Evolutionary conservation across 2,329 filamentous ascomycete genomes (phyloP).

Genomic region (Diaporthe capsici): DNA sequence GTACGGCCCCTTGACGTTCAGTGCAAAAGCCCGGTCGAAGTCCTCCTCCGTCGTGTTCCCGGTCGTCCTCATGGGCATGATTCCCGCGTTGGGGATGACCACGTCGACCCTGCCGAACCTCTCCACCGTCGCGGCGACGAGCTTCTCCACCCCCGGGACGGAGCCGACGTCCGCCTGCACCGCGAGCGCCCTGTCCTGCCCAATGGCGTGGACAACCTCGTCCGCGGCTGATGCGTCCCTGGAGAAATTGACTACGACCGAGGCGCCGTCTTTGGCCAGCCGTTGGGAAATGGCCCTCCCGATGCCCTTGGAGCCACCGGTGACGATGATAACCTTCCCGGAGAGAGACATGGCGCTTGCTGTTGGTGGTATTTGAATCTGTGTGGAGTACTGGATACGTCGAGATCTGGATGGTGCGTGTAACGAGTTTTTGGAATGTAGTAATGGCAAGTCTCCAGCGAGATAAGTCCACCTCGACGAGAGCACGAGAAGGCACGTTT

Average conservation of each 20-base stretch:
- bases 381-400: background rate
- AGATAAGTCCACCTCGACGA: background rate
- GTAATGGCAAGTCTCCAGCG: background rate
- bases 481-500: background rate
- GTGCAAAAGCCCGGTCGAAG: slow-evolving; percentile 63
- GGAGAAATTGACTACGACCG: slow-evolving; percentile 73
- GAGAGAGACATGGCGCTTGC: slow-evolving; percentile 29
- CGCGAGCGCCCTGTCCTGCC: slow-evolving; percentile 62
- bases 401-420: background rate
- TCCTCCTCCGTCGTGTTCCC: slow-evolving; percentile 63
- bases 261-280: slow-evolving; percentile 87
- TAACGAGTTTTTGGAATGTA: background rate
- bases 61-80: slow-evolving; percentile 64
- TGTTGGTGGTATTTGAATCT: background rate
- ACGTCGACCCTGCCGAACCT: slow-evolving; percentile 71
- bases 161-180: slow-evolving; percentile 69
- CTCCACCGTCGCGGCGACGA: slow-evolving; percentile 63
- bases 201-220: slow-evolving; percentile 62
- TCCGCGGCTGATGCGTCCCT: slow-evolving; percentile 62
- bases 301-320: slow-evolving; percentile 83
- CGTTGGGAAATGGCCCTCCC: slow-evolving; percentile 90
- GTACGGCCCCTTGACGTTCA: slow-evolving; percentile 72
- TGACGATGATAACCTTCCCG: slow-evolving; percentile 87
- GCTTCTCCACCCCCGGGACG: slow-evolving; percentile 59
- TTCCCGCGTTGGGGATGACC: slow-evolving; percentile 69